Percentiles rank a stretch among this genome's conserved stretches.
Conservation (phyloP, 495 filamentous ascomycete genomes). For the Aspergillus conjunctus region DNA sequence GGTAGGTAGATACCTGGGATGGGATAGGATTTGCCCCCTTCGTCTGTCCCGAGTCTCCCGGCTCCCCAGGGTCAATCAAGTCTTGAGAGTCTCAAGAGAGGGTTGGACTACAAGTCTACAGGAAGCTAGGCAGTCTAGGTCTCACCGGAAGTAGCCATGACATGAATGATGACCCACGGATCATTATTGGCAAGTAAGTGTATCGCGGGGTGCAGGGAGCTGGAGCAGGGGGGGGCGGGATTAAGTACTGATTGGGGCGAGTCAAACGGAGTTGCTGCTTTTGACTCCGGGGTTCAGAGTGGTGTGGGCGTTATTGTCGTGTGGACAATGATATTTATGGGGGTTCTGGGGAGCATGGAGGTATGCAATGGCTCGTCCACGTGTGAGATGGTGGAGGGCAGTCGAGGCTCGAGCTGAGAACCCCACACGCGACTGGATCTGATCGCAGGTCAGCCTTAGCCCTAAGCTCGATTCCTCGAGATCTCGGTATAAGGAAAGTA, state of each 20-base stretch:
- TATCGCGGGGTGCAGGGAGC: not conserved
- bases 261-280: too few relatives aligned
- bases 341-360: too few relatives aligned
- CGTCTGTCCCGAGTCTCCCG: too few relatives aligned
- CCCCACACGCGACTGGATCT: not conserved
- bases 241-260: too few relatives aligned
- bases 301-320: too few relatives aligned
- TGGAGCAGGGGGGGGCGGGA: not conserved
- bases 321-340: too few relatives aligned
- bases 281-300: too few relatives aligned
- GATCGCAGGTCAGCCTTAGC: too few relatives aligned
- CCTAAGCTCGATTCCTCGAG: too few relatives aligned
- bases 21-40: not conserved
- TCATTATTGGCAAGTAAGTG: not conserved
- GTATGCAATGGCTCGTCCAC: not conserved
- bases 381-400: not conserved
- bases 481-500: too few relatives aligned
- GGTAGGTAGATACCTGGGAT: not conserved
- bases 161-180: not conserved
- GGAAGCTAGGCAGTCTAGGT: too few relatives aligned
- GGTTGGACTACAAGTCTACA: too few relatives aligned
- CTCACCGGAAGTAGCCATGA: not conserved
- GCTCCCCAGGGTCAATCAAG: not conserved
- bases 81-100: not conserved
- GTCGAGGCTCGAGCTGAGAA: not conserved